Percentiles rank a stretch among this genome's conserved stretches.
These are phyloP conservation scores for Septoria petroselini DNA, from an alignment of 2,329 filamentous ascomycete species.

Conservation along the genomic window DNA sequence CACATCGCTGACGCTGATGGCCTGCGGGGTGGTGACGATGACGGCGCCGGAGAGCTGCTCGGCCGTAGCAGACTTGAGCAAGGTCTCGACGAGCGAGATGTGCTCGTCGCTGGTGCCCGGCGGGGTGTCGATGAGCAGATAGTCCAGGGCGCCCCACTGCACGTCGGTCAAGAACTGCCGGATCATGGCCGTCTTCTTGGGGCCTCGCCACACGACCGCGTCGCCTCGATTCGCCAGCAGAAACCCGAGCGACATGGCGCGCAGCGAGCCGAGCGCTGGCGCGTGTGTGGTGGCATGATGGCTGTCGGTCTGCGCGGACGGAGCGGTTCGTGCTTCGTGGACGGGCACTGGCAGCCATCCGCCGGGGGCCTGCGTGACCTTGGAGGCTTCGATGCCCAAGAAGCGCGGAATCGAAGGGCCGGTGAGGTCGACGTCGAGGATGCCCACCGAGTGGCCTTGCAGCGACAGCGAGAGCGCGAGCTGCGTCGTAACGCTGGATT, in stretches of 20 bases:
- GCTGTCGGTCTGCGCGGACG: slow-evolving; percentile 6
- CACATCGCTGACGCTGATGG: slow-evolving; percentile 88
- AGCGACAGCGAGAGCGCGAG: slow-evolving; percentile 85
- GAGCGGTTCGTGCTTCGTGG: slow-evolving; percentile 53
- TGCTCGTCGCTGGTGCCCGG: slow-evolving; percentile 96
- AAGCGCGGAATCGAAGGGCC: slow-evolving; percentile 95
- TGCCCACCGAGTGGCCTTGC: slow-evolving; percentile 82
- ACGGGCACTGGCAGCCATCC: slow-evolving; percentile 91
- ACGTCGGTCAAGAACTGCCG: slow-evolving; percentile 92
- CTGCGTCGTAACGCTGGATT: slow-evolving; percentile 96
- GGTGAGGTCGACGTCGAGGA: slow-evolving; percentile 93
- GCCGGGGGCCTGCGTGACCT: slow-evolving; percentile 84
- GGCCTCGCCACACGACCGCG: slow-evolving; percentile 94
- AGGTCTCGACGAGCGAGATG: slow-evolving; percentile 82
- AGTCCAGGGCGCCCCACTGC: slow-evolving; percentile 83
- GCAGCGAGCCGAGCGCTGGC: slow-evolving; percentile 66
- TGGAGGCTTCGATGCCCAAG: slow-evolving; percentile 82
- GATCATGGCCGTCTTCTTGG: slow-evolving; percentile 99
- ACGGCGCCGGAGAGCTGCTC: slow-evolving; percentile 81
- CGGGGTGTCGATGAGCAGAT: slow-evolving; percentile 90
- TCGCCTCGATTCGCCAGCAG: slow-evolving; percentile 78
- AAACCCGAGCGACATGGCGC: slow-evolving; percentile 92
- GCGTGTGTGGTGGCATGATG: too few relatives aligned
- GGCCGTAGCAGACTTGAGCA: slow-evolving; percentile 43
- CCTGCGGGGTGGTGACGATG: slow-evolving; percentile 93